Evolutionary conservation across 2,329 filamentous ascomycete genomes (phyloP).

Genomic region (Neophaeococcomyces aloes): DNA sequence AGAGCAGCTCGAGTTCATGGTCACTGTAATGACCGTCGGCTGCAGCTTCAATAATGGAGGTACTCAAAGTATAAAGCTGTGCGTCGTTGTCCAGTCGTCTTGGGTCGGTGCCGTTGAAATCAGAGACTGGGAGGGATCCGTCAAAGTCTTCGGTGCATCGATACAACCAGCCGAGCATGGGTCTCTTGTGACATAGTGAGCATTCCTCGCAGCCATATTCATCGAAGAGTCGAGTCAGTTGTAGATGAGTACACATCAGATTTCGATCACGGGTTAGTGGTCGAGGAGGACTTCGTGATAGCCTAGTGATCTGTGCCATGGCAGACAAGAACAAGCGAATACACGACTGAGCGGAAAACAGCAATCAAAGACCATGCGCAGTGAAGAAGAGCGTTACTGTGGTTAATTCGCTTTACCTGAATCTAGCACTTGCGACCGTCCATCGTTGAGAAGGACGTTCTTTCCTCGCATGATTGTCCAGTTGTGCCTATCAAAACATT

Average conservation of each 20-base stretch:
- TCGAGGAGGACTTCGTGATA: not conserved
- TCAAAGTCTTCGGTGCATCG: constrained; percentile 57
- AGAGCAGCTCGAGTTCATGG: constrained; percentile 32
- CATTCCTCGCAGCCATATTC: constrained; percentile 44
- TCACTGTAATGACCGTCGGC: constrained; percentile 32
- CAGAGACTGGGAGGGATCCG: constrained; percentile 30
- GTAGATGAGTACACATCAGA: constrained; percentile 53
- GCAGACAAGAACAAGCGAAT: not conserved
- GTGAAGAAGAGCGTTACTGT: too few relatives aligned
- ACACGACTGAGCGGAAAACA: not conserved
- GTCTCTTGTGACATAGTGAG: constrained; percentile 44
- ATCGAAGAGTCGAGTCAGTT: constrained; percentile 52
- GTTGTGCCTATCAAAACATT: too few relatives aligned
- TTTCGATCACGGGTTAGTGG: constrained; percentile 2
- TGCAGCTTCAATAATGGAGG: constrained; percentile 34
- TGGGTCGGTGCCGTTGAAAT: constrained; percentile 11
- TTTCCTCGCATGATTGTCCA: too few relatives aligned
- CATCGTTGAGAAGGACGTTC: too few relatives aligned
- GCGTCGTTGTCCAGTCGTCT: constrained; percentile 9
- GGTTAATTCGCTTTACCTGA: too few relatives aligned
- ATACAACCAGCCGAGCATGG: constrained; percentile 62
- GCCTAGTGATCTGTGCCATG: not conserved
- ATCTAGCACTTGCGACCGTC: too few relatives aligned
- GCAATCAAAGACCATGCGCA: not conserved
- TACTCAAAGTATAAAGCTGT: constrained; percentile 24